Evolutionary conservation across 768 basidiomycete species (phyloP).

Genomic region (Mycena chlorophos): DNA sequence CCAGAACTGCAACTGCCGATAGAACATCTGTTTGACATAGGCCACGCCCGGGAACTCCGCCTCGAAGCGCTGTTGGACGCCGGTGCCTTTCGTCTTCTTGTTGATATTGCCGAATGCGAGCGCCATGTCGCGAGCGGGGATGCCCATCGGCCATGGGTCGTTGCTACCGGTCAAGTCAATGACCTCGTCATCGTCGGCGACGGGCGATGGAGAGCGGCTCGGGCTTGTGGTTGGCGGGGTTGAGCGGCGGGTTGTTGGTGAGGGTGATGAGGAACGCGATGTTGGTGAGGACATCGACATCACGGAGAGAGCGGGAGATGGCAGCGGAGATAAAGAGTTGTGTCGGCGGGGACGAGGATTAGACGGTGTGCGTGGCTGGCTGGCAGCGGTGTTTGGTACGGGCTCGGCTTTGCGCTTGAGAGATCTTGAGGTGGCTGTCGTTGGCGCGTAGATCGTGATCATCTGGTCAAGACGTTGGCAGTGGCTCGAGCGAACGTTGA

Average conservation of each 20-base stretch:
- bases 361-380: neutral
- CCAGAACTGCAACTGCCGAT: conserved; percentile 4
- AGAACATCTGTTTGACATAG: neutral
- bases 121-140: conserved; percentile 5
- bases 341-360: neutral
- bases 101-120: neutral
- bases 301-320: neutral
- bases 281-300: too few relatives aligned
- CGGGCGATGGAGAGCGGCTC: neutral
- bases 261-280: neutral
- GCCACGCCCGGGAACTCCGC: neutral
- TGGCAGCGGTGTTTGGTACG: too few relatives aligned
- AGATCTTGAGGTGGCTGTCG: too few relatives aligned
- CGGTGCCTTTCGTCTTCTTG: neutral
- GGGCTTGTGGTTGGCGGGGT: neutral
- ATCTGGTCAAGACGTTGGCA: conserved; percentile 5
- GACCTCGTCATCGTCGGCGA: neutral
- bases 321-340: neutral
- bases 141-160: conserved; percentile 9
- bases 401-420: neutral
- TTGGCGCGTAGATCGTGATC: neutral
- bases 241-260: neutral
- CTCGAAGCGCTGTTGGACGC: neutral
- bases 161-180: neutral
- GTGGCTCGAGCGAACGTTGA: neutral